Evolutionary conservation across 148 eudicot species (phyloP).

Genomic region (Vaccinium corymbosum): DNA sequence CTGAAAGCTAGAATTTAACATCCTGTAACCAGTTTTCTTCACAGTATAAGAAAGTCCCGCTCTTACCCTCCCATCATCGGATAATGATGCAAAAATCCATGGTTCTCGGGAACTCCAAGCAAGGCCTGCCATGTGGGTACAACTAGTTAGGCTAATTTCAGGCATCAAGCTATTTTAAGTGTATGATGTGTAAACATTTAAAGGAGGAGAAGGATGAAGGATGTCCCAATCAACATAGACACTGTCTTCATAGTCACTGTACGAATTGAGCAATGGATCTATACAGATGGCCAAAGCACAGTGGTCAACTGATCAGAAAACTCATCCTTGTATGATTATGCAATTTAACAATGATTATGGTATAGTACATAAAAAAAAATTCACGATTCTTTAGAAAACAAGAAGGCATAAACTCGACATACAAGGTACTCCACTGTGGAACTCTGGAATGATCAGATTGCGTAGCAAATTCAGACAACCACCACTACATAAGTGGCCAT

Average conservation of each 20-base stretch:
- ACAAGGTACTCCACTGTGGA: not conserved
- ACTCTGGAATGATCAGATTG: not conserved
- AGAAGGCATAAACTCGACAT: not conserved
- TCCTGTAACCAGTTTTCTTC: not conserved
- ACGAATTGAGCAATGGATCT: conserved; percentile 56
- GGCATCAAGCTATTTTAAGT: not conserved
- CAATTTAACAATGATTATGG: not conserved
- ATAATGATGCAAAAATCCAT: conserved; percentile 88
- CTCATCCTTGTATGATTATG: not conserved
- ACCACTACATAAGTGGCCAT: not conserved
- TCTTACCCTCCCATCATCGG: conserved; percentile 98
- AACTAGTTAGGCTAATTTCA: conserved; percentile 10
- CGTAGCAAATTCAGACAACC: not conserved
- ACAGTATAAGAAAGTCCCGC: not conserved
- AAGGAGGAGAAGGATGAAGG: not conserved
- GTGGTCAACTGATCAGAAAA: not conserved
- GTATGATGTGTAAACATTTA: not conserved
- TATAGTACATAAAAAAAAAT: not conserved
- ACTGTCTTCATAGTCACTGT: conserved; percentile 95
- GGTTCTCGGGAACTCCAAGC: conserved; percentile 97
- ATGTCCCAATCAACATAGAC: conserved; percentile 63
- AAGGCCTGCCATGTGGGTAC: conserved; percentile 48
- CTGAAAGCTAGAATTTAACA: too few relatives aligned
- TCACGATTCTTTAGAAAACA: not conserved
- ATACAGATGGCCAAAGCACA: not conserved